These are phyloP conservation scores for Cicer chorassanicum DNA, from an alignment of 306 rosid genomes.

Conservation along the genomic window DNA sequence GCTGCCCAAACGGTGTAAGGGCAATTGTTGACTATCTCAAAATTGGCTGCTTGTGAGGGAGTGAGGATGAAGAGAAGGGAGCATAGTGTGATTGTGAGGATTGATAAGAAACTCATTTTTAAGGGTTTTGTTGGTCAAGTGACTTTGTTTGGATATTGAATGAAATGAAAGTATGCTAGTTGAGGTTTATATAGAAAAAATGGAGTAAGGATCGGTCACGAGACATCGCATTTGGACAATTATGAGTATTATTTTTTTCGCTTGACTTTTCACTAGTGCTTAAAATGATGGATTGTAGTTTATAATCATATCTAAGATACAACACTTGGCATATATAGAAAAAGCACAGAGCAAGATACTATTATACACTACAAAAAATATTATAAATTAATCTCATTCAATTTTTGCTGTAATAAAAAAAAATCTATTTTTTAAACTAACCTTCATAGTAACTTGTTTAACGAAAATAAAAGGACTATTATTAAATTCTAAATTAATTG, in stretches of 20 bases:
- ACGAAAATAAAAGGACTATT: no score
- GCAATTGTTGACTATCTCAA: constrained; percentile 60
- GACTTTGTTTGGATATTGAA: background rate
- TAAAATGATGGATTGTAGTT: background rate
- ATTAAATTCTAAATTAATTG: no score
- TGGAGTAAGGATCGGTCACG: background rate
- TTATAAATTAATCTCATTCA: no score
- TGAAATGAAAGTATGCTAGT: background rate
- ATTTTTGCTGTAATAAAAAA: no score
- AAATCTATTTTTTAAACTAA: no score
- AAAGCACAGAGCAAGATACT: no score
- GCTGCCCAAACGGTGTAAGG: constrained; percentile 67
- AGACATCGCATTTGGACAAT: background rate
- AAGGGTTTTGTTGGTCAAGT: no score
- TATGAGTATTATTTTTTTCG: background rate
- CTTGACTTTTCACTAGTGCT: background rate
- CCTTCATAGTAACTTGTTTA: no score
- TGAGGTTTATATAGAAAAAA: constrained; percentile 40
- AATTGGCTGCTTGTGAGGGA: constrained; percentile 42
- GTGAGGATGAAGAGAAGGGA: constrained; percentile 20
- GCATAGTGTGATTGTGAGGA: background rate
- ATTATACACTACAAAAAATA: no score
- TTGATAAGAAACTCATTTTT: constrained; percentile 36
- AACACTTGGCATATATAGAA: no score
- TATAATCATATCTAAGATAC: background rate